Conservation (phyloP, 179 eudicot species). For the Vitellaria paradoxa region DNA sequence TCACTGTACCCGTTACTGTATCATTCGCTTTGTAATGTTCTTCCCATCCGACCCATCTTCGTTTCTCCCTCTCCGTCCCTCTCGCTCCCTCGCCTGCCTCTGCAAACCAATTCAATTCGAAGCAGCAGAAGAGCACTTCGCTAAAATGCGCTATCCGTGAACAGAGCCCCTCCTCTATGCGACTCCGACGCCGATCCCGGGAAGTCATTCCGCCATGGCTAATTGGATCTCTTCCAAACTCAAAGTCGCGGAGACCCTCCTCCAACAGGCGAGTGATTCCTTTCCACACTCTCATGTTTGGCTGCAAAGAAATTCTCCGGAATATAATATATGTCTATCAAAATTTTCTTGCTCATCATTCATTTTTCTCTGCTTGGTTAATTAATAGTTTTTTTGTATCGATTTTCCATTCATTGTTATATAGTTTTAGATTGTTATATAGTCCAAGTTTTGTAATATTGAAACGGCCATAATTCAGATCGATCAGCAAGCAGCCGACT, state of each 20-base stretch:
- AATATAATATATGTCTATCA: too few relatives aligned
- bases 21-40: too few relatives aligned
- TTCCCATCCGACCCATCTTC: too few relatives aligned
- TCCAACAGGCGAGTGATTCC: constrained; percentile 59
- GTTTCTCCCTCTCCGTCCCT: too few relatives aligned
- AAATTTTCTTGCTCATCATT: not conserved
- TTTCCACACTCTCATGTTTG: not conserved
- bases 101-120: not conserved
- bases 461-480: constrained; percentile 41
- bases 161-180: not conserved
- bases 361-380: not conserved
- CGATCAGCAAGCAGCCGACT: constrained; percentile 96
- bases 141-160: constrained; percentile 11
- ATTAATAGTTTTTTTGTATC: not conserved
- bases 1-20: too few relatives aligned
- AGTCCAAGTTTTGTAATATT: not conserved
- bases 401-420: not conserved
- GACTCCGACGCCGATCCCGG: not conserved
- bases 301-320: not conserved
- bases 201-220: constrained; percentile 36
- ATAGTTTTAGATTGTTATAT: not conserved
- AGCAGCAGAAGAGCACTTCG: not conserved
- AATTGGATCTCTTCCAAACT: constrained; percentile 96
- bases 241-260: constrained; percentile 87
- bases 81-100: too few relatives aligned